Conservation (phyloP, 148 eudicot genomes). For the Fagopyrum homotropicum region DNA sequence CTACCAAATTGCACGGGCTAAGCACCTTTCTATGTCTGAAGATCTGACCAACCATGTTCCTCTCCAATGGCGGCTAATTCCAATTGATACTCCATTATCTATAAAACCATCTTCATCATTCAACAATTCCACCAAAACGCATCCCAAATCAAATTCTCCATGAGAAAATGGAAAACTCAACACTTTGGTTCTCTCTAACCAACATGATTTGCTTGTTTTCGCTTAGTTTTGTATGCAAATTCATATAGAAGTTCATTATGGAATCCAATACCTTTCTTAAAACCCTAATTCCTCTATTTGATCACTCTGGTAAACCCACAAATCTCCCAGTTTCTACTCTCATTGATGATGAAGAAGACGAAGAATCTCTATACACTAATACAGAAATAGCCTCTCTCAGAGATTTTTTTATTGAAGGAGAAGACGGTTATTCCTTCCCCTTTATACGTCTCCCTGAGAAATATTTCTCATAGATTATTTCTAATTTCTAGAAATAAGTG, state of each 20-base stretch:
- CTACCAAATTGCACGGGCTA: not conserved
- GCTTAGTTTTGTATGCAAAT: not conserved
- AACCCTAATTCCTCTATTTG: not conserved
- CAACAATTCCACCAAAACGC: not conserved
- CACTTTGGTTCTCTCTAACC: not conserved
- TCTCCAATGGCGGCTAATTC: not conserved
- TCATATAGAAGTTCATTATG: not conserved
- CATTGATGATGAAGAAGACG: not conserved
- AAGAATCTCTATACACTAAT: conserved; percentile 16
- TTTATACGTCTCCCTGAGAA: too few relatives aligned
- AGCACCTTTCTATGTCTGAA: not conserved
- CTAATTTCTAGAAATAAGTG: too few relatives aligned
- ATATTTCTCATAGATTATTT: too few relatives aligned
- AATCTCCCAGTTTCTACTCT: not conserved
- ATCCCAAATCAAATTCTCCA: not conserved
- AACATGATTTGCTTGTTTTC: not conserved
- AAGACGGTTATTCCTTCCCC: conserved; percentile 27
- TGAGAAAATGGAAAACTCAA: conserved; percentile 3
- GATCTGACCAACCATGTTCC: too few relatives aligned
- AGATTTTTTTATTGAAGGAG: conserved; percentile 32
- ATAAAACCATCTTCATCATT: conserved; percentile 1
- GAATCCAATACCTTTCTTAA: conserved; percentile 4
- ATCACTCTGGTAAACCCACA: not conserved
- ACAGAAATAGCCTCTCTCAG: too few relatives aligned
- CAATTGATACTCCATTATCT: not conserved